Conservation (phyloP, 805 yeast species). For the Wickerhamomyces silvicola region DNA sequence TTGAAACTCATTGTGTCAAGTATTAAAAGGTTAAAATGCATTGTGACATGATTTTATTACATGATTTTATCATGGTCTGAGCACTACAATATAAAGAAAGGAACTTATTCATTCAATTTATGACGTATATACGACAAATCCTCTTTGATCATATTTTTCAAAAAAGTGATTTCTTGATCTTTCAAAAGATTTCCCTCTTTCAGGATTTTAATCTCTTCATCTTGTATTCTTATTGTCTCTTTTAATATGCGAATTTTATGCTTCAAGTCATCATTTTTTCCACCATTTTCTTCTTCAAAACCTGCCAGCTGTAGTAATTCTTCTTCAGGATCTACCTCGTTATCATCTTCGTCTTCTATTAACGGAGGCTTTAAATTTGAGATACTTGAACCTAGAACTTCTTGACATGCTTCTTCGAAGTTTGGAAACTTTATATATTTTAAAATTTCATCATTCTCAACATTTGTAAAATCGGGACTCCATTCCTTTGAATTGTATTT, state of each 20-base stretch:
- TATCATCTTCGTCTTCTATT: slow-evolving; percentile 4
- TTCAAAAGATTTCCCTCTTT: slow-evolving; percentile 7
- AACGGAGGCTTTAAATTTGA: slow-evolving; percentile 6
- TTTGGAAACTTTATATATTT: slow-evolving; percentile 10
- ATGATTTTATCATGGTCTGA: slow-evolving; percentile 1
- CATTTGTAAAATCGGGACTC: slow-evolving; percentile 15
- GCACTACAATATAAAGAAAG: no score
- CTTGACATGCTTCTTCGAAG: slow-evolving; percentile 12
- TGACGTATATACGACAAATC: slow-evolving; percentile 19
- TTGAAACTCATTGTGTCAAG: no score
- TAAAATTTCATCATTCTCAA: slow-evolving; percentile 7
- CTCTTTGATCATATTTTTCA: slow-evolving; percentile 19
- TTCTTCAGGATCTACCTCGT: slow-evolving; percentile 10
- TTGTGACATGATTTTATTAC: neutral
- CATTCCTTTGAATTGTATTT: slow-evolving; percentile 18
- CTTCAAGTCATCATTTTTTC: neutral
- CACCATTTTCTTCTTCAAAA: slow-evolving; percentile 3
- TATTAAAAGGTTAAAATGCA: no score
- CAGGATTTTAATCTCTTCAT: slow-evolving; percentile 5
- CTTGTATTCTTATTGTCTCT: slow-evolving; percentile 5
- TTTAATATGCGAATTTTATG: slow-evolving; percentile 5
- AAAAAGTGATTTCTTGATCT: slow-evolving; percentile 17
- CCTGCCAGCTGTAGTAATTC: slow-evolving; percentile 17
- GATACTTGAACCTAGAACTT: slow-evolving; percentile 7
- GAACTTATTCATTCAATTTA: slow-evolving; percentile 12